Conservation (phyloP, 805 yeast genomes). For the Wickerhamomyces subpelliculosus region DNA sequence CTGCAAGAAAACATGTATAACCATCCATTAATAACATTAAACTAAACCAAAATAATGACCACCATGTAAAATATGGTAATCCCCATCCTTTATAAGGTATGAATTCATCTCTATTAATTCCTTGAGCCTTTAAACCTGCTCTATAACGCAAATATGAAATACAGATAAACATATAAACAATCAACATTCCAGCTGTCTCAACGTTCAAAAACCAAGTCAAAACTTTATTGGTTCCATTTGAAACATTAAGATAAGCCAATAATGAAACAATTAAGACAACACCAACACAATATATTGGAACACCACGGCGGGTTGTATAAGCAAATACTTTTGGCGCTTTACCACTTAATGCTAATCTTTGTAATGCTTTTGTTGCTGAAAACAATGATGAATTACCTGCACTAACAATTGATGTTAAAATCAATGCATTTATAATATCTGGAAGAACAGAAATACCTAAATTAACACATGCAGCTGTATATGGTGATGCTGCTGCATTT, state of each 20-base stretch:
- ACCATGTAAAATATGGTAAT: too few species aligned
- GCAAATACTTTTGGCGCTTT: conserved; percentile 67
- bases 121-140: too few species aligned
- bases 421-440: conserved; percentile 71
- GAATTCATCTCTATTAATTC: too few species aligned
- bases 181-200: conserved; percentile 67
- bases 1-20: too few species aligned
- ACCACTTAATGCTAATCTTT: conserved; percentile 65
- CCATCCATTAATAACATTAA: too few species aligned
- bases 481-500: conserved; percentile 69
- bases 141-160: conserved; percentile 64
- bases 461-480: conserved; percentile 70
- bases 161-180: conserved; percentile 70
- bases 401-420: conserved; percentile 71
- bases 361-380: conserved; percentile 67
- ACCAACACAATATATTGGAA: conserved; percentile 51
- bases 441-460: conserved; percentile 64
- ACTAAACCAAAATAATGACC: too few species aligned
- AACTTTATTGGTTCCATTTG: conserved; percentile 47
- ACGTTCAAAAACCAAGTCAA: conserved; percentile 71
- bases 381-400: conserved; percentile 79
- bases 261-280: conserved; percentile 38
- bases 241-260: conserved; percentile 64
- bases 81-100: too few species aligned
- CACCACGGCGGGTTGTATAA: conserved; percentile 60